phyloP scores from a whole-genome alignment of 441 rosid genomes.

The Aquilaria agallochum region DNA sequence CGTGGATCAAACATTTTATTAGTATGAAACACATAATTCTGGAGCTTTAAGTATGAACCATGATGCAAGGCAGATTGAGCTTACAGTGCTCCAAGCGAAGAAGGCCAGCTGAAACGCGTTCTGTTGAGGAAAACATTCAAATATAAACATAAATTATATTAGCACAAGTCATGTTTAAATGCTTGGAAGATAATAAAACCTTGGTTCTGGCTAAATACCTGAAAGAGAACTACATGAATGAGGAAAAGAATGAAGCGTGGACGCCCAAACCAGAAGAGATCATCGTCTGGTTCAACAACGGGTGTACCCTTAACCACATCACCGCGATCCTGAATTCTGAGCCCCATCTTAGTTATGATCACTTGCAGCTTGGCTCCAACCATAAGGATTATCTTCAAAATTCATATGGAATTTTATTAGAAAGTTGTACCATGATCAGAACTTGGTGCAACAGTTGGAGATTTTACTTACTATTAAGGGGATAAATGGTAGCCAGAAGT shows the following conservation, averaged over 20 bases:
- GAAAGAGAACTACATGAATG: constrained; percentile 81
- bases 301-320: constrained; percentile 92
- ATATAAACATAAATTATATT: background rate
- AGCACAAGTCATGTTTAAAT: background rate
- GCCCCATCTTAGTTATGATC: constrained; percentile 79
- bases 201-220: constrained; percentile 33
- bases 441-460: background rate
- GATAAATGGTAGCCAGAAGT: constrained; percentile 83
- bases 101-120: constrained; percentile 92
- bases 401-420: background rate
- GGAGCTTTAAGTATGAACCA: background rate
- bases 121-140: constrained; percentile 23
- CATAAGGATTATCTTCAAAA: constrained; percentile 56
- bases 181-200: background rate
- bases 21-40: background rate
- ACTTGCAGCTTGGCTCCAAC: constrained; percentile 82
- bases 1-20: background rate
- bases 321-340: constrained; percentile 82
- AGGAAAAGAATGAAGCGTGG: constrained; percentile 84
- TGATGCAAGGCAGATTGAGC: constrained; percentile 6
- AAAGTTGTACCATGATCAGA: background rate
- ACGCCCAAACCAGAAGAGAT: constrained; percentile 92
- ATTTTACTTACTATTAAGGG: constrained; percentile 69
- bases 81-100: constrained; percentile 71
- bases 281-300: constrained; percentile 81